Base-by-base conservation (phyloP, 2,329 filamentous ascomycete genomes). In the Corinectria fuckeliana region DNA sequence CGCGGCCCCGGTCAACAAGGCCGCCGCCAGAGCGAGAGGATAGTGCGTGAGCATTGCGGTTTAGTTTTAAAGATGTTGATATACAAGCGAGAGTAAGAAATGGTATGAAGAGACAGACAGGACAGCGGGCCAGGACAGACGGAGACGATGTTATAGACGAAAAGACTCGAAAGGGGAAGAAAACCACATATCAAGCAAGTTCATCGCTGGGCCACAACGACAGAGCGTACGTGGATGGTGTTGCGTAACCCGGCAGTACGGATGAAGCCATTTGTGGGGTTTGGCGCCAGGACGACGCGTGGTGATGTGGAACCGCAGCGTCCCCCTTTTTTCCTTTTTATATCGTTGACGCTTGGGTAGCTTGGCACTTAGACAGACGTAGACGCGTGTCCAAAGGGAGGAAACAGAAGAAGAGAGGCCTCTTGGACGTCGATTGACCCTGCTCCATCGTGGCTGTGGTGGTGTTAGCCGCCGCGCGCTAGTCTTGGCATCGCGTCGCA, bases 261-360 rank as follows among this genome's bases (percentile, higher is more conserved):
- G 52, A 60, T 56, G 57, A 56, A 60, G 57, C 52, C 57, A 60
- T 56, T 47, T 32, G 56, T 58, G 56, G 56, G 56, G 54, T 26
- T 18, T 5, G 14, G 41, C n/a, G 25, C 41, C 13, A 25, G 41
- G 30, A 38, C 30, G 47, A 50, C 47, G 47, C 32, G 47, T 50
- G 26, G 47, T 25, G 13, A 30, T 47, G 51, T 55, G 51, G 51
- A 21, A 47, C 51, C 36, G n/a, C 50, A 30, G 16, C 41, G 20
- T 23, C 44, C 52, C 51, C 52, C 30, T 55, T 49, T 42, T 28
- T 34, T 7, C 23, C 45, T 54, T 47, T 30, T 28, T 16, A 14
- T 28, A 8, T 26, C 20, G 10, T 38, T 38, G 30, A 21, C 20
- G 13, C 20, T n/a, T n/a, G n/a, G n/a, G n/a, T n/a, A n/a, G n/a